These are phyloP conservation scores for Myriosclerotinia scirpicola DNA, from an alignment of 2,329 filamentous ascomycete species.

Conservation along the genomic window DNA sequence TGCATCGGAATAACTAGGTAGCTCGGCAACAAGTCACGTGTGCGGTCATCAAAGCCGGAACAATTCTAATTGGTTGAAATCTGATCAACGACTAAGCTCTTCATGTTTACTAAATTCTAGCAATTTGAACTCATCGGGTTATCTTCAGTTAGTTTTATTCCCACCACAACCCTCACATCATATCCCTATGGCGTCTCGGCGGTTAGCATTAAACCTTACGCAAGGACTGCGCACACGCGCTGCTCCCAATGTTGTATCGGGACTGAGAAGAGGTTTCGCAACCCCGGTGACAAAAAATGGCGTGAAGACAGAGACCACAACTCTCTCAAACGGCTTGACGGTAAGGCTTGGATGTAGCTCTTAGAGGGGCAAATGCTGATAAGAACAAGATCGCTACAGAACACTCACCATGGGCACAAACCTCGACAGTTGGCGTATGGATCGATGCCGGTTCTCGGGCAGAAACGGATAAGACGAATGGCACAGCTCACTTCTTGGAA, in stretches of 20 bases:
- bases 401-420: slow-evolving; percentile 97
- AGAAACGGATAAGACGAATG: slow-evolving; percentile 98
- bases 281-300: slow-evolving; percentile 69
- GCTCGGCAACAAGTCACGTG: slow-evolving; percentile 24
- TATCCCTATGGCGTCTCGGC: slow-evolving; percentile 82
- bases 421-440: slow-evolving; percentile 97
- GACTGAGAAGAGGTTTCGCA: slow-evolving; percentile 83
- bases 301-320: slow-evolving; percentile 92
- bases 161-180: slow-evolving; percentile 31
- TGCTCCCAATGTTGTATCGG: slow-evolving; percentile 74
- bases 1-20: slow-evolving; percentile 24
- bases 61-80: slow-evolving; percentile 21
- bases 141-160: slow-evolving; percentile 30
- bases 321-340: slow-evolving; percentile 95
- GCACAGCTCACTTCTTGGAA: slow-evolving; percentile 99
- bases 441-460: slow-evolving; percentile 98
- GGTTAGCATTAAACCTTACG: slow-evolving; percentile 92
- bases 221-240: slow-evolving; percentile 85
- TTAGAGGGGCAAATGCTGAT: slow-evolving; percentile 38
- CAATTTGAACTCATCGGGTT: slow-evolving; percentile 23
- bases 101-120: slow-evolving; percentile 25
- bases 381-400: slow-evolving; percentile 83
- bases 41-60: slow-evolving; percentile 23
- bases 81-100: slow-evolving; percentile 23
- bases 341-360: slow-evolving; percentile 49